Conservation (phyloP, 805 yeast species). For the Lipomyces sp. region DNA sequence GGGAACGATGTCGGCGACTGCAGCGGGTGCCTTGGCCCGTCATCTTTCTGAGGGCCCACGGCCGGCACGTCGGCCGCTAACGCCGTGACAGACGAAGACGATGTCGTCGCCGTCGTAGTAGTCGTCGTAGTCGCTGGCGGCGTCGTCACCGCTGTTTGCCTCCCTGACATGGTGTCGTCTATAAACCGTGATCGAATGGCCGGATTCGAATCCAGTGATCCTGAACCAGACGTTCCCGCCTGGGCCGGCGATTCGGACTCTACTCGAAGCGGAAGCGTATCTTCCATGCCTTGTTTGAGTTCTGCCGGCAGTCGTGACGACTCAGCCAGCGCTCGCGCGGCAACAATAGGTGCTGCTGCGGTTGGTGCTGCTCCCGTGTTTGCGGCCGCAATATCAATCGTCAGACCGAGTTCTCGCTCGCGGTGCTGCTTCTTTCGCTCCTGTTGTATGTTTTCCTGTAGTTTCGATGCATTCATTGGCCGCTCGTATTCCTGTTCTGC, state of each 20-base stretch:
- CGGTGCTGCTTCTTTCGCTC: conserved; percentile 9
- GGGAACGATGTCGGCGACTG: conserved; percentile 10
- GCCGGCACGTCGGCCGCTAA: not conserved
- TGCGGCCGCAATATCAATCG: conserved; percentile 11
- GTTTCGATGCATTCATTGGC: conserved; percentile 2
- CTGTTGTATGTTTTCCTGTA: conserved; percentile 1
- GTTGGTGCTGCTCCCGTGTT: not conserved
- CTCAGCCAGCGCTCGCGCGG: not conserved
- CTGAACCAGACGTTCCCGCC: conserved; percentile 12
- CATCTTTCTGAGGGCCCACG: not conserved
- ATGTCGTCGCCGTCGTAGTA: conserved; percentile 8
- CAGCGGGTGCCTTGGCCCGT: conserved; percentile 2
- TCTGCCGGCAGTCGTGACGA: conserved; percentile 2
- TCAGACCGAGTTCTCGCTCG: conserved; percentile 8
- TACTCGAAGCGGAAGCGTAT: conserved; percentile 6
- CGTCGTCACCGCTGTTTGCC: not conserved
- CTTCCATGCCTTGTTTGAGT: conserved; percentile 8
- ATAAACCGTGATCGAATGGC: conserved; percentile 31
- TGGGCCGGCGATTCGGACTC: conserved; percentile 11
- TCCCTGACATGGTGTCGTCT: conserved; percentile 10
- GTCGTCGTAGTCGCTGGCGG: conserved; percentile 2
- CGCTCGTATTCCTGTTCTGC: conserved; percentile 2
- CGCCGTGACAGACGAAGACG: conserved; percentile 8
- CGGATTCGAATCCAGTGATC: conserved; percentile 27
- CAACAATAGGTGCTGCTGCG: not conserved